phyloP scores from a whole-genome alignment of 352 stramenopile genomes.

The Globisporangium heterothallicum region DNA sequence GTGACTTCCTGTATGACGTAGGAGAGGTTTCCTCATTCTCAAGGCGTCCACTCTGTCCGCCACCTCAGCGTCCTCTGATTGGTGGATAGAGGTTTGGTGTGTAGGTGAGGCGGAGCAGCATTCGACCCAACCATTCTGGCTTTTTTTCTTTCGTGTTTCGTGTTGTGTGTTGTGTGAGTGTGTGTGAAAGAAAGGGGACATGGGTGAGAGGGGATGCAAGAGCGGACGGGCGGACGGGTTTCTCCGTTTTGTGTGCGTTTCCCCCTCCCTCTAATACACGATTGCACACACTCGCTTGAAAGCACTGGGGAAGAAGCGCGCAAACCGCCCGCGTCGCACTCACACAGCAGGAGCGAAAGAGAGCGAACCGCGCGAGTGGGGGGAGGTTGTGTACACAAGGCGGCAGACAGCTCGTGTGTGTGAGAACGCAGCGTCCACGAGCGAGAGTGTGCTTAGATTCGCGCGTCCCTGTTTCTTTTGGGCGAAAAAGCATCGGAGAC shows the following conservation, averaged over 20 bases:
- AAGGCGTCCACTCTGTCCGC: not conserved
- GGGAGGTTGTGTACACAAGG: too few species aligned
- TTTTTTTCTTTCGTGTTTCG: slow-evolving; percentile 1
- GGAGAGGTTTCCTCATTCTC: not conserved
- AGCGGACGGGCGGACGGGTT: not conserved
- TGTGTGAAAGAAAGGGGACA: not conserved
- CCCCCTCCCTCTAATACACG: not conserved
- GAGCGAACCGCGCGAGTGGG: too few species aligned
- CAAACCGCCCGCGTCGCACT: too few species aligned
- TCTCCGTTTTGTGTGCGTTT: not conserved
- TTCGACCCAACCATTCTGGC: too few species aligned
- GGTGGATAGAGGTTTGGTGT: not conserved
- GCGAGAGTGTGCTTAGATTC: too few species aligned
- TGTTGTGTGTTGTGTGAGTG: not conserved
- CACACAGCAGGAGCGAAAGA: too few species aligned
- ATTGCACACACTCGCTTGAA: not conserved
- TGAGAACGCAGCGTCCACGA: too few species aligned
- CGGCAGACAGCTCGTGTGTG: too few species aligned
- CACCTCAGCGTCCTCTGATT: not conserved
- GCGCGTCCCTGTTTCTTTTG: too few species aligned
- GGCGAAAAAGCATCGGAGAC: too few species aligned
- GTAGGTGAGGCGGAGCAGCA: not conserved
- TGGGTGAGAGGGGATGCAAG: not conserved
- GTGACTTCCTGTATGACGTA: not conserved
- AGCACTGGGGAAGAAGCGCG: too few species aligned